Base-by-base conservation (phyloP, 306 rosid genomes). In the Abrus precatorius region DNA sequence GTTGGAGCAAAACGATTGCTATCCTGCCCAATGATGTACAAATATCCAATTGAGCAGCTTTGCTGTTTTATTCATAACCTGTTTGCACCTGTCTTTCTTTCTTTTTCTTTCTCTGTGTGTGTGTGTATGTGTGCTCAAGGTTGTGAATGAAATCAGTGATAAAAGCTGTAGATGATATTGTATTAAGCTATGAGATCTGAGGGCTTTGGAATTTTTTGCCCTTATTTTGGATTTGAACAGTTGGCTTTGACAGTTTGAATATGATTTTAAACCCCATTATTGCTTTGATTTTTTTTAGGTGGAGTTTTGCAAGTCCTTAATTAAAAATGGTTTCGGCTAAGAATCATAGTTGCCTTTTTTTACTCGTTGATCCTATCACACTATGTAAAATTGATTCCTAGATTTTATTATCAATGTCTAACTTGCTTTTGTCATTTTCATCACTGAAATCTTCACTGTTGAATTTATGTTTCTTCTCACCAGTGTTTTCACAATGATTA, bases 141-240 rank as follows among this genome's bases (percentile, higher is more conserved):
- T 32, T 76, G 68, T 83, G 82, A 57, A 75, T 77, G 78, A 32
- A 61, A 55, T 32, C 43, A 1, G 60, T 70, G 62, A 1, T 7
- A 4, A 61, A 61, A 62, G 75, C 49, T 38, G 61, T 34, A 62
- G 44, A 73, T 84, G 87, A 82, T 32, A 20, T 3, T 30, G 2
- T 73, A 53, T 29, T 4, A 74, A 74, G 80, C 80, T 65, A 64
- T 74, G 84, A 81, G 84, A 81, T 64, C 79, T 72, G 84, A 80
- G 84, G 75, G 76, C 69, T 50, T 34, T 62, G 59, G 12, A 52
- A 11, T 54, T 13, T 5, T 62, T 0, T 28, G 33, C 1, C 6
- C 11, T 29, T 56, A 28, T 8, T 28, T 56, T 36, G 20, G 62
- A 2, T 27, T 55, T 4, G 6, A 7, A 5, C 11, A 27, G 32